Evolutionary conservation across 805 yeast genomes (phyloP).

Genomic region (Clavispora phyllophila): DNA sequence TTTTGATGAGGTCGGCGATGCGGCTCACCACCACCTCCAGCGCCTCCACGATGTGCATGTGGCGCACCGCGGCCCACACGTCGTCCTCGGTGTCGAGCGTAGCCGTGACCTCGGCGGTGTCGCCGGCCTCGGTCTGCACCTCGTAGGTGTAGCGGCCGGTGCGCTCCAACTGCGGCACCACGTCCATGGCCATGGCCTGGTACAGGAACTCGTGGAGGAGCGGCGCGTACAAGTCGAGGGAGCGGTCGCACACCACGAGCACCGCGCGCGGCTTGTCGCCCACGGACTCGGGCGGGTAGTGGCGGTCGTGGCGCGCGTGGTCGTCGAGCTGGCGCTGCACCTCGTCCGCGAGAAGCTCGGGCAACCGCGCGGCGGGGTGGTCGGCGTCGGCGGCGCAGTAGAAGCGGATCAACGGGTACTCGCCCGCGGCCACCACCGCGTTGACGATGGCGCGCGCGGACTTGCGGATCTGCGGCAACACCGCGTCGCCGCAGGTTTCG

Average conservation of each 20-base stretch:
- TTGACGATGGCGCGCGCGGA: slow-evolving; percentile 66
- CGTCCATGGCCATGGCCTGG: slow-evolving; percentile 88
- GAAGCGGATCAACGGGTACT: slow-evolving; percentile 81
- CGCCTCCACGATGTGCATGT: slow-evolving; percentile 70
- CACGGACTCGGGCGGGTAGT: slow-evolving; percentile 53
- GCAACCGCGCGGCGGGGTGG: slow-evolving; percentile 54
- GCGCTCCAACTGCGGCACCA: slow-evolving; percentile 41
- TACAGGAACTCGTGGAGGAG: slow-evolving; percentile 84
- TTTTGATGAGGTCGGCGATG: slow-evolving; percentile 59
- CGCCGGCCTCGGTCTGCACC: slow-evolving; percentile 50
- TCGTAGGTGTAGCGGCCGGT: slow-evolving; percentile 45
- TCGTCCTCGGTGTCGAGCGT: slow-evolving; percentile 51
- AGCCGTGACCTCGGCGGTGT: slow-evolving; percentile 26
- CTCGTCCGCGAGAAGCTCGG: slow-evolving; percentile 64
- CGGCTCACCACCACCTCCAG: slow-evolving; percentile 55
- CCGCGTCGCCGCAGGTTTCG: slow-evolving; percentile 54
- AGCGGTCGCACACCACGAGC: slow-evolving; percentile 74
- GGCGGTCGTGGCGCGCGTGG: slow-evolving; percentile 63
- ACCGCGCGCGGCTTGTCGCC: slow-evolving; percentile 62
- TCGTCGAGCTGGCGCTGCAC: slow-evolving; percentile 70
- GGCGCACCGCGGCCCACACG: slow-evolving; percentile 69
- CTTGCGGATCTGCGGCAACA: slow-evolving; percentile 49
- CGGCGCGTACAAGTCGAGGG: slow-evolving; percentile 80
- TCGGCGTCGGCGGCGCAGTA: slow-evolving; percentile 48
- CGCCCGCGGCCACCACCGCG: slow-evolving; percentile 75